phyloP scores from a whole-genome alignment of 2,329 filamentous ascomycete species.

The Lachnellula hyalina region DNA sequence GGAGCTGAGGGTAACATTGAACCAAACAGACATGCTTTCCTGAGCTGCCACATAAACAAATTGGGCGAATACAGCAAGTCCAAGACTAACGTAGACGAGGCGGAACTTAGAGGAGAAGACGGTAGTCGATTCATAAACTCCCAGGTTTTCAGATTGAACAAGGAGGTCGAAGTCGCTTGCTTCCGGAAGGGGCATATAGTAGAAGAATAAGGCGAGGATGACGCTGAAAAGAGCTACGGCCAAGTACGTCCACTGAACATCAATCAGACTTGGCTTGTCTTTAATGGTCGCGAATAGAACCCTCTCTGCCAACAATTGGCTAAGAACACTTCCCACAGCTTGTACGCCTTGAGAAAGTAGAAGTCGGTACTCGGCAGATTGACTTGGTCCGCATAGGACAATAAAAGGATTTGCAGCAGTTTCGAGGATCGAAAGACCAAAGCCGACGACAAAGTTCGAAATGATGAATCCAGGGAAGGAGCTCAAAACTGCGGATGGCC shows the following conservation, averaged over 20 bases:
- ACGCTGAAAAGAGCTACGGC: conserved; percentile 72
- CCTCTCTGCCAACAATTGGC: conserved; percentile 65
- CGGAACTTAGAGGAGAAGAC: conserved; percentile 36
- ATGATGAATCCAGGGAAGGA: conserved; percentile 76
- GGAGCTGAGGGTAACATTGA: conserved; percentile 43
- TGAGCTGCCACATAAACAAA: conserved; percentile 77
- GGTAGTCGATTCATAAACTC: conserved; percentile 18
- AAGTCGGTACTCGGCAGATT: conserved; percentile 69
- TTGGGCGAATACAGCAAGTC: conserved; percentile 68
- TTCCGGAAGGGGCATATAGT: conserved; percentile 62
- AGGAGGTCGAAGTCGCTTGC: conserved; percentile 47
- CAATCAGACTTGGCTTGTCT: conserved; percentile 52
- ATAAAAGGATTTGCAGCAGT: conserved; percentile 75
- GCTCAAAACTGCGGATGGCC: conserved; percentile 69
- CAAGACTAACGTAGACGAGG: conserved; percentile 42
- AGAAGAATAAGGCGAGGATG: conserved; percentile 62
- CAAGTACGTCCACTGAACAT: conserved; percentile 84
- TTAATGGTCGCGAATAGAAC: conserved; percentile 63
- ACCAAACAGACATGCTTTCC: conserved; percentile 57
- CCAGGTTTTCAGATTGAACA: conserved; percentile 35
- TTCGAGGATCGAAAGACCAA: conserved; percentile 71
- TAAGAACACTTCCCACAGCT: conserved; percentile 67
- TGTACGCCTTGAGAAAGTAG: conserved; percentile 73
- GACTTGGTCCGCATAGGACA: conserved; percentile 64
- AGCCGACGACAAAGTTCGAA: conserved; percentile 68